Evolutionary conservation across 2,329 filamentous ascomycete genomes (phyloP).

Genomic region (Xylariaceae sp.): DNA sequence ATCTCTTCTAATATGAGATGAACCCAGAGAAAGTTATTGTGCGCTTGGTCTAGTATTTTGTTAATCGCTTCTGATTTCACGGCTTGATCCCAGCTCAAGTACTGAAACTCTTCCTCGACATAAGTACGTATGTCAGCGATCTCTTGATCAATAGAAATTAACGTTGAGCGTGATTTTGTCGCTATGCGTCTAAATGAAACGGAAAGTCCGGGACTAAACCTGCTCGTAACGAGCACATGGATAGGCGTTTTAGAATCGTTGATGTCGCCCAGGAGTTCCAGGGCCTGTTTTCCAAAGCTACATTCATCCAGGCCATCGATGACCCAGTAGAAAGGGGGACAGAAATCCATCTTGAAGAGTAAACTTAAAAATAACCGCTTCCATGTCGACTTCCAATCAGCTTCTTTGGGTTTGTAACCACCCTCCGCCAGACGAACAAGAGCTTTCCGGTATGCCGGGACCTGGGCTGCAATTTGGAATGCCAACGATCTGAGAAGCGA

Average conservation of each 20-base stretch:
- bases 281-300: conserved; percentile 31
- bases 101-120: conserved; percentile 24
- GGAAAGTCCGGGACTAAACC: conserved; percentile 29
- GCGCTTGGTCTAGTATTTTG: conserved; percentile 4
- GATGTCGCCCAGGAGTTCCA: conserved; percentile 35
- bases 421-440: conserved; percentile 31
- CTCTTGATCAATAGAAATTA: conserved; percentile 18
- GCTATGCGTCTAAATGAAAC: conserved; percentile 18
- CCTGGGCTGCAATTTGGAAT: conserved; percentile 33
- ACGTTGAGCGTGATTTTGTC: neutral
- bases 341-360: conserved; percentile 31
- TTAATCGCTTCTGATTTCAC: conserved; percentile 15
- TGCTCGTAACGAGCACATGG: conserved; percentile 37
- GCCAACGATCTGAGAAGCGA: conserved; percentile 36
- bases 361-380: conserved; percentile 36
- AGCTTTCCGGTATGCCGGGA: conserved; percentile 21
- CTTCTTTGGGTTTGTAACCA: conserved; percentile 26
- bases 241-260: conserved; percentile 25
- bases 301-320: conserved; percentile 45
- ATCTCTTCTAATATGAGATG: conserved; percentile 8
- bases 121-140: conserved; percentile 25
- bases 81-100: conserved; percentile 20
- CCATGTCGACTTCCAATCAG: conserved; percentile 36
- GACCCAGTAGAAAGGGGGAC: conserved; percentile 40
- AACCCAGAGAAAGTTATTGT: conserved; percentile 18